phyloP scores from a whole-genome alignment of 2,329 filamentous ascomycete species.

The Pyrenophora tritici-repentis region DNA sequence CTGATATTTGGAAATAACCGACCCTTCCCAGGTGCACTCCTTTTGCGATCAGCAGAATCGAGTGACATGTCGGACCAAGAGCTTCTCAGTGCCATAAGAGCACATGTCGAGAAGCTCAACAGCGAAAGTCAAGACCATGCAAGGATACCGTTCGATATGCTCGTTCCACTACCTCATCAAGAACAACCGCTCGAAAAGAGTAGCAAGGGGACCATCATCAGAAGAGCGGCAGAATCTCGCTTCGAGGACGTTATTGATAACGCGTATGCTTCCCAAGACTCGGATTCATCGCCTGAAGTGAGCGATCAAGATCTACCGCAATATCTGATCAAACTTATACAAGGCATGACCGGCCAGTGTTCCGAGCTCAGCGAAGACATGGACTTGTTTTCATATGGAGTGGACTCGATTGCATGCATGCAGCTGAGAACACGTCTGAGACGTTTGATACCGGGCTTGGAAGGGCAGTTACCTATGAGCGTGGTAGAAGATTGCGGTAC shows the following conservation, averaged over 20 bases:
- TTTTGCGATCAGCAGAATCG: constrained; percentile 53
- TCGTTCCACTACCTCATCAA: constrained; percentile 53
- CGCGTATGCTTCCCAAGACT: constrained; percentile 49
- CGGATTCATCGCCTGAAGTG: constrained; percentile 18
- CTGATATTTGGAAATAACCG: constrained; percentile 66
- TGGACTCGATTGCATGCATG: constrained; percentile 65
- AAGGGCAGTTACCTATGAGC: constrained; percentile 58
- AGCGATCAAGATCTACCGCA: constrained; percentile 35
- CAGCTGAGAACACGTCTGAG: constrained; percentile 53
- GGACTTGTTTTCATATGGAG: constrained; percentile 63
- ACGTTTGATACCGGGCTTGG: constrained; percentile 41
- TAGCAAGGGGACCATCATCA: constrained; percentile 66
- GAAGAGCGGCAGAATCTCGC: constrained; percentile 56
- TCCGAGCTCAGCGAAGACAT: constrained; percentile 41
- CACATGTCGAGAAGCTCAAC: constrained; percentile 56
- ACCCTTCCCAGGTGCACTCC: constrained; percentile 61
- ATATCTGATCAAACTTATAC: constrained; percentile 27
- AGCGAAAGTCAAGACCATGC: constrained; percentile 56
- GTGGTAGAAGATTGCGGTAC: constrained; percentile 65
- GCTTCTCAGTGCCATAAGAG: constrained; percentile 51
- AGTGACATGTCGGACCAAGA: constrained; percentile 40
- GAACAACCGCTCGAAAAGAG: constrained; percentile 58
- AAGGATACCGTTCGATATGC: constrained; percentile 56
- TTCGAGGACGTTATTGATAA: constrained; percentile 55
- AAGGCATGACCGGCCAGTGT: constrained; percentile 29